Evolutionary conservation across 805 yeast genomes (phyloP).

Genomic region (Osmozyma mogii): DNA sequence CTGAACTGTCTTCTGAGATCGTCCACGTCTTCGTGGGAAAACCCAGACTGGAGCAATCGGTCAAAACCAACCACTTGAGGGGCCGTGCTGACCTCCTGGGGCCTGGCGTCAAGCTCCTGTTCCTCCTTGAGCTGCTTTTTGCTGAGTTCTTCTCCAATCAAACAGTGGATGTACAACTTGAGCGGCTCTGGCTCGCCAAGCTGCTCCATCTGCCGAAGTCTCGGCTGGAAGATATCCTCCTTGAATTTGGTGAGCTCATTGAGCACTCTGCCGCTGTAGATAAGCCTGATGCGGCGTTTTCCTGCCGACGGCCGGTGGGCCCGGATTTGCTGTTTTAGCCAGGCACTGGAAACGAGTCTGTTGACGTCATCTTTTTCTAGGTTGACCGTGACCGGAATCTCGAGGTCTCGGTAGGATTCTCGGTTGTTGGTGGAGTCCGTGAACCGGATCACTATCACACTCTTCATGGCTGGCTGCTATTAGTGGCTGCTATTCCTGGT

Average conservation of each 20-base stretch:
- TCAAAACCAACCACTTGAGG: slow-evolving; percentile 84
- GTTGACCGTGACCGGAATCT: slow-evolving; percentile 21
- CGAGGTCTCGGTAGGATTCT: slow-evolving; percentile 18
- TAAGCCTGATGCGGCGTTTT: slow-evolving; percentile 48
- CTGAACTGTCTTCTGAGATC: slow-evolving; percentile 70
- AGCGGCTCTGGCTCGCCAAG: slow-evolving; percentile 6
- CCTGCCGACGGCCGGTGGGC: background rate
- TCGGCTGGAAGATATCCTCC: slow-evolving; percentile 37
- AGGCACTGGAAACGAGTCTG: slow-evolving; percentile 20
- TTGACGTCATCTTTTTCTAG: slow-evolving; percentile 24
- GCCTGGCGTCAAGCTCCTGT: slow-evolving; percentile 44
- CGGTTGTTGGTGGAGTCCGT: slow-evolving; percentile 18
- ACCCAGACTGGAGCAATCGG: slow-evolving; percentile 74
- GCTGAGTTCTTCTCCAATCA: slow-evolving; percentile 60
- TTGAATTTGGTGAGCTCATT: slow-evolving; percentile 48
- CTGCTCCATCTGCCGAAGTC: slow-evolving; percentile 11
- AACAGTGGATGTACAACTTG: slow-evolving; percentile 66
- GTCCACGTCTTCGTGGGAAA: slow-evolving; percentile 66
- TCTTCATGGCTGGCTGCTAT: no score
- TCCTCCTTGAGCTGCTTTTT: slow-evolving; percentile 52
- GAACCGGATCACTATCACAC: slow-evolving; percentile 21
- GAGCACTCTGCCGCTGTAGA: slow-evolving; percentile 62
- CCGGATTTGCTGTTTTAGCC: slow-evolving; percentile 27
- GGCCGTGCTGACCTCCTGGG: slow-evolving; percentile 40
- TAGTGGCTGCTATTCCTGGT: no score